phyloP scores from a whole-genome alignment of 306 rosid genomes.

The Trifolium repens region DNA sequence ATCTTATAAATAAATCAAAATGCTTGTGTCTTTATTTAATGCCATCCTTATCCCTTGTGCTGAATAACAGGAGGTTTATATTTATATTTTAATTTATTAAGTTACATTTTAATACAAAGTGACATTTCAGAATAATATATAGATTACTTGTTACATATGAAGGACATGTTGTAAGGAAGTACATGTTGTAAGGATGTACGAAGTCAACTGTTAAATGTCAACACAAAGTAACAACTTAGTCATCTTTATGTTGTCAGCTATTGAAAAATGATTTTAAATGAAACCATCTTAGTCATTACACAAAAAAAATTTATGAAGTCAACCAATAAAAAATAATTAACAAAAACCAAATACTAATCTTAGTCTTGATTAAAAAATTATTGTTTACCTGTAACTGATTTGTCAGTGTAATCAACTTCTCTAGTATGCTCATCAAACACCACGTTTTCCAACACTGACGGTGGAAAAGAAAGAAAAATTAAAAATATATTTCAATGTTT shows the following conservation, averaged over 20 bases:
- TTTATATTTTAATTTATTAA: too few species aligned
- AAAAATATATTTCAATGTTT: not conserved
- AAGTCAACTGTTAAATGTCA: slow-evolving; percentile 30
- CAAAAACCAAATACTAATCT: not conserved
- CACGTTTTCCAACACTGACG: slow-evolving; percentile 84
- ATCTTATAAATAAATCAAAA: not conserved
- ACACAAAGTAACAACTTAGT: slow-evolving; percentile 33
- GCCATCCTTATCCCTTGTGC: slow-evolving; percentile 30
- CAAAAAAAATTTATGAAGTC: slow-evolving; percentile 19
- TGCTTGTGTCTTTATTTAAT: slow-evolving; percentile 17
- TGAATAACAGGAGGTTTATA: not conserved
- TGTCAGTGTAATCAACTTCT: slow-evolving; percentile 84
- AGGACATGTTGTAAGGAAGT: not conserved
- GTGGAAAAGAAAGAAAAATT: not conserved
- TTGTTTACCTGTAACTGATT: slow-evolving; percentile 75
- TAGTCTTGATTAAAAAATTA: not conserved
- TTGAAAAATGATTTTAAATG: slow-evolving; percentile 30
- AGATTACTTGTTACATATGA: slow-evolving; percentile 24
- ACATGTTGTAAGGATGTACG: slow-evolving; percentile 15
- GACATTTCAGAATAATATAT: slow-evolving; percentile 4
- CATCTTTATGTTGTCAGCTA: slow-evolving; percentile 21
- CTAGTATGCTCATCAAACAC: slow-evolving; percentile 84
- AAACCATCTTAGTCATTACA: slow-evolving; percentile 32
- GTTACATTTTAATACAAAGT: not conserved
- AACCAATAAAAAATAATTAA: slow-evolving; percentile 20